Evolutionary conservation across 306 rosid genomes (phyloP), one percentile per base, ranked within the genome.

Genomic region (Purshia tridentata): DNA sequence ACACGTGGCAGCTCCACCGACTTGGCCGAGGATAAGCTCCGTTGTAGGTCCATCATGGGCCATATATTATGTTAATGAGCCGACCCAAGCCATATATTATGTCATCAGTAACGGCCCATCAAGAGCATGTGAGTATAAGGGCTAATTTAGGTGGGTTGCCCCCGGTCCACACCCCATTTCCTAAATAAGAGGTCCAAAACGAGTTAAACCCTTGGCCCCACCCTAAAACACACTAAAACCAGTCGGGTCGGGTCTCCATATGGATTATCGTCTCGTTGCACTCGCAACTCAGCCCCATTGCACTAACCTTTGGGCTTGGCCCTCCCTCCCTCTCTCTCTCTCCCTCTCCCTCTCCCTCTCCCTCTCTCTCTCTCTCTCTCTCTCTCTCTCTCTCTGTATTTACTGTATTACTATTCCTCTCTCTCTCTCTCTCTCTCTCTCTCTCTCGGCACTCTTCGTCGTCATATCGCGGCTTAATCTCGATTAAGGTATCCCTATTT

Each of bases 271-370:
- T 13, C 40, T 46, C 67, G 13, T 42, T 22, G 16, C 41, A 56
- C 8, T 42, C 41, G 16, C 50, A 56, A 56, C 48, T 55, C 72
- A 14, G 46, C 10, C 44, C 40, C 57, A 14, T 53, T 15, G 15
- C 78, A 15, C 58, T 35, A 51, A 5, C 72, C 60, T 3, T 53
- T 63, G 54, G 63, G 61, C 52, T 49, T 18, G 60, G 69, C 62
- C 53, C 29, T 58, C 65, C 54, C 29, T 13, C 67, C 16, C 57
- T 40, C 53, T 6, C 69, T 18, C 69, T 10, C 14, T 40, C 53
- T 6, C 69, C 10, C 69, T 9, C 14, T 23, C 76, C n/a, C n/a
- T n/a, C n/a, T n/a, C n/a, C n/a, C n/a, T n/a, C n/a, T n/a, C n/a
- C n/a, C n/a, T 13, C 18, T 19, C 75, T 57, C 55, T 20, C 60